phyloP scores from a whole-genome alignment of 805 yeast species.

The Cyberlindnera euphorbiiphila region DNA sequence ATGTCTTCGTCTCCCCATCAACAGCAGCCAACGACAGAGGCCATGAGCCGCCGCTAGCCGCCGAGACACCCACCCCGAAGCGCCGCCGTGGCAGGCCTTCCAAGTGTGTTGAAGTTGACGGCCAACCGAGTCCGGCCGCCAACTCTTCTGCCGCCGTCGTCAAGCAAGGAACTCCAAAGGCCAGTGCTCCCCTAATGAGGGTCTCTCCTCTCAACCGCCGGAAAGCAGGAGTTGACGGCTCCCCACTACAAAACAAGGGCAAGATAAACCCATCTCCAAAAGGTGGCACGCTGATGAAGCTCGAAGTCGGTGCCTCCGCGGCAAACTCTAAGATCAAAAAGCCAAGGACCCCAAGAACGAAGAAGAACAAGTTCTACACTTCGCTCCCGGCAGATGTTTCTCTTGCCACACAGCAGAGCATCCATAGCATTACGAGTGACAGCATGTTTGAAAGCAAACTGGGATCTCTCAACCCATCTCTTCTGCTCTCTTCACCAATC shows the following conservation, averaged over 20 bases:
- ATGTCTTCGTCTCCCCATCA: conserved; percentile 2
- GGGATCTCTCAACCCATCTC: conserved; percentile 24
- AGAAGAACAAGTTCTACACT: conserved; percentile 7
- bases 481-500: conserved; percentile 28
- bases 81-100: conserved; percentile 31
- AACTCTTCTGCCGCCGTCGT: conserved; percentile 27
- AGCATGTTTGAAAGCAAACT: background rate
- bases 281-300: conserved; percentile 25
- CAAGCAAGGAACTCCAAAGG: conserved; percentile 29
- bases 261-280: conserved; percentile 25
- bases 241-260: conserved; percentile 18
- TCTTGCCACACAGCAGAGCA: conserved; percentile 20
- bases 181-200: conserved; percentile 28
- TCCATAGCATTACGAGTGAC: conserved; percentile 18
- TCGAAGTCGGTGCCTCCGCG: conserved; percentile 8
- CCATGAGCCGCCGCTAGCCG: background rate
- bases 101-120: conserved; percentile 10
- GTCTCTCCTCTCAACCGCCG: conserved; percentile 21
- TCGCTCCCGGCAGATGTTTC: conserved; percentile 15
- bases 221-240: conserved; percentile 5
- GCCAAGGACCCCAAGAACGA: conserved; percentile 5
- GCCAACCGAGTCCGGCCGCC: conserved; percentile 24
- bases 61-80: conserved; percentile 23
- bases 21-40: background rate
- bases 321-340: conserved; percentile 2